A percentile compares a stretch with the other conserved stretches of the same genome.
Conservation (phyloP, 73 alveolate species). For the Paramecium octaurelia region DNA sequence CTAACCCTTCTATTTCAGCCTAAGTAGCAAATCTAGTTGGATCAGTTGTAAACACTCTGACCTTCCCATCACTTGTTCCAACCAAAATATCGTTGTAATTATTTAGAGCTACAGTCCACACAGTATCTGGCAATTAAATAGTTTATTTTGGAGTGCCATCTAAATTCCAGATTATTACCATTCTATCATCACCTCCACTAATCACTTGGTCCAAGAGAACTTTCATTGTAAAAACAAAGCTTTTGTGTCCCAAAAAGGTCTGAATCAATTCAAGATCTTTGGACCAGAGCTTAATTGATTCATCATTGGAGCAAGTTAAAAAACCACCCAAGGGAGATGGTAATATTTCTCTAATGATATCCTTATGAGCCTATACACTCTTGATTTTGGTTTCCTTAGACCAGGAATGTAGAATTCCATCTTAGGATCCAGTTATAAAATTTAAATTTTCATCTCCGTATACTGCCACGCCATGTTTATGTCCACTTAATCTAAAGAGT, state of each 20-base stretch:
- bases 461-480: conserved; percentile 96
- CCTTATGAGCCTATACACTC: conserved; percentile 90
- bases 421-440: conserved; percentile 94
- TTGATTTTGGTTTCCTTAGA: conserved; percentile 69
- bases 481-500: conserved; percentile 80
- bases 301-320: conserved; percentile 95
- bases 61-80: conserved; percentile 92
- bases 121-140: conserved; percentile 90
- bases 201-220: conserved; percentile 69
- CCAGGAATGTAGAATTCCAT: conserved; percentile 79
- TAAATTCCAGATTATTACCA: conserved; percentile 93
- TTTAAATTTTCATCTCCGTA: conserved; percentile 78
- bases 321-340: conserved; percentile 84
- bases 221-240: conserved; percentile 89
- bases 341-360: conserved; percentile 88
- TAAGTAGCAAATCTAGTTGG: conserved; percentile 75
- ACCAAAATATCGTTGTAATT: conserved; percentile 85
- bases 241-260: conserved; percentile 88
- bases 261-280: conserved; percentile 77
- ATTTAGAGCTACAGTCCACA: conserved; percentile 92
- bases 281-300: conserved; percentile 89
- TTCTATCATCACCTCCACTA: conserved; percentile 94
- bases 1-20: conserved; percentile 83
- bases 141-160: conserved; percentile 77
- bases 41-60: conserved; percentile 90